Evolutionary conservation across 1,284 basidiomycete species (phyloP).

Genomic region (Neotropicomus parvogracilis): DNA sequence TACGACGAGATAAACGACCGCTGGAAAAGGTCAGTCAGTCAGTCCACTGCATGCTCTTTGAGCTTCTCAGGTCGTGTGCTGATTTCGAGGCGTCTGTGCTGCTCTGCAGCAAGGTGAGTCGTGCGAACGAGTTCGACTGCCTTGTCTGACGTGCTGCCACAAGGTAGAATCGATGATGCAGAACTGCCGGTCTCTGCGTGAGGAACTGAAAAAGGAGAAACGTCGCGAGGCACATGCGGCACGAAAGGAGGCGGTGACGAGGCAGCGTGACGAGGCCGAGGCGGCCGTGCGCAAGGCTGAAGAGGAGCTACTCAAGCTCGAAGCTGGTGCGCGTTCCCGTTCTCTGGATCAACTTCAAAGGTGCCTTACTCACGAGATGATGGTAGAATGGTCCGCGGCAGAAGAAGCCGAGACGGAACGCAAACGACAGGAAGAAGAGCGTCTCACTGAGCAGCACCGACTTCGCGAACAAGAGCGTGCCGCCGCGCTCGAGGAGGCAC

Average conservation of each 20-base stretch:
- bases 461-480: constrained; percentile 67
- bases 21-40: constrained; percentile 37
- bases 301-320: constrained; percentile 49
- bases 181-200: neutral
- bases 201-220: constrained; percentile 56
- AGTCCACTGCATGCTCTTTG: too few species aligned
- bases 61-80: neutral
- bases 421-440: constrained; percentile 62
- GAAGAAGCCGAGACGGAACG: constrained; percentile 56
- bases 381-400: constrained; percentile 52
- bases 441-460: constrained; percentile 49
- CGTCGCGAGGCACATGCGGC: constrained; percentile 54
- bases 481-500: constrained; percentile 54
- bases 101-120: constrained; percentile 5
- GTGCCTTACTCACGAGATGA: constrained; percentile 1
- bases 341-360: neutral
- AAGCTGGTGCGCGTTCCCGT: constrained; percentile 31
- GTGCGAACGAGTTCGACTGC: neutral
- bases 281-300: constrained; percentile 42
- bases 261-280: constrained; percentile 49
- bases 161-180: neutral
- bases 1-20: constrained; percentile 35
- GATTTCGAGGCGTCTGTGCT: neutral
- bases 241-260: constrained; percentile 54
- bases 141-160: neutral